Evolutionary conservation across 805 yeast genomes (phyloP).

Genomic region (Sungouiella thailandica): DNA sequence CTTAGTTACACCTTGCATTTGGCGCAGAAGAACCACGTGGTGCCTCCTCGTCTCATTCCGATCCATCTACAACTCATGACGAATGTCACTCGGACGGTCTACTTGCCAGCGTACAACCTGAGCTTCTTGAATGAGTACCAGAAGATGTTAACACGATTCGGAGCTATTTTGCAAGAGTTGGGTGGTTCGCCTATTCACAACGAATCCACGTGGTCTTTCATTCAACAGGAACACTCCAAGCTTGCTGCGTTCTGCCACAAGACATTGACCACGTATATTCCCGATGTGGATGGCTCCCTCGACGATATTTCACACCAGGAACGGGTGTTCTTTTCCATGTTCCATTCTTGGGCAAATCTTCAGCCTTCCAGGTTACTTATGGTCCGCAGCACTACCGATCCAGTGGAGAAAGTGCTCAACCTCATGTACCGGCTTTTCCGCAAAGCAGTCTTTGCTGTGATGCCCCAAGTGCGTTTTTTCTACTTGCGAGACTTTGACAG

Average conservation of each 20-base stretch:
- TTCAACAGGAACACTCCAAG: constrained; percentile 19
- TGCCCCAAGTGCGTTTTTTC: constrained; percentile 38
- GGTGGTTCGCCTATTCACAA: constrained; percentile 4
- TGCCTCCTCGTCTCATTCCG: constrained; percentile 19
- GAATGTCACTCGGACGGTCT: constrained; percentile 29
- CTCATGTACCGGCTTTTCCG: constrained; percentile 29
- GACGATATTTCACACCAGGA: constrained; percentile 26
- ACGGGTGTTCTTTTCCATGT: constrained; percentile 29
- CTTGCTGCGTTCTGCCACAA: constrained; percentile 21
- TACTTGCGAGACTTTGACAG: constrained; percentile 37
- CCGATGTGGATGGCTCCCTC: constrained; percentile 20
- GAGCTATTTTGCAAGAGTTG: constrained; percentile 7
- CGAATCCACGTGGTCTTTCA: constrained; percentile 10
- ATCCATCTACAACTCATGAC: constrained; percentile 31
- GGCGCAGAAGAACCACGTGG: constrained; percentile 7
- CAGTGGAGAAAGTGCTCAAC: constrained; percentile 29
- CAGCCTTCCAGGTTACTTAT: constrained; percentile 27
- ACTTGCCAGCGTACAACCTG: constrained; percentile 33
- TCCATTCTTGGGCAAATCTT: constrained; percentile 31
- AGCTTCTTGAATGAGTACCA: constrained; percentile 26
- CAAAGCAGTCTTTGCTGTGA: constrained; percentile 28
- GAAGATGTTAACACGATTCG: constrained; percentile 21
- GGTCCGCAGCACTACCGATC: constrained; percentile 19
- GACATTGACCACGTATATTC: constrained; percentile 23
- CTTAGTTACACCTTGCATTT: constrained; percentile 22